Evolutionary conservation across 805 yeast genomes (phyloP).

Genomic region (Torulaspora delbrueckii): DNA sequence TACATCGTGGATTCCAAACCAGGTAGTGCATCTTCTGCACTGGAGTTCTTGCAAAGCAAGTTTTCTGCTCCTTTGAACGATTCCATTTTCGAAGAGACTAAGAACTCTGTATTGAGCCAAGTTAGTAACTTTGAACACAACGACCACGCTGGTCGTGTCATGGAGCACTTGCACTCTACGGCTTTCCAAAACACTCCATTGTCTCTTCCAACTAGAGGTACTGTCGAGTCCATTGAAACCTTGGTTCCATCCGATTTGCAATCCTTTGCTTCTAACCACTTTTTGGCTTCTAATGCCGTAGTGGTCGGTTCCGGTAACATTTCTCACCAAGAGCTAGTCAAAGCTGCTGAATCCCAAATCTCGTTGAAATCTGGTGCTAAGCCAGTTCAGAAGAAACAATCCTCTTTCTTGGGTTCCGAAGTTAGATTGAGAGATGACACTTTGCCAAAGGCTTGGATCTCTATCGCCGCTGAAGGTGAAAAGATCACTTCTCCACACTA

Average conservation of each 20-base stretch:
- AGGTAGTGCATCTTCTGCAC: conserved; percentile 49
- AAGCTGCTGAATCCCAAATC: conserved; percentile 50
- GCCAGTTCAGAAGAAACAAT: conserved; percentile 44
- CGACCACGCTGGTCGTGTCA: conserved; percentile 50
- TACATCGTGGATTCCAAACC: conserved; percentile 52
- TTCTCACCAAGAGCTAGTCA: conserved; percentile 63
- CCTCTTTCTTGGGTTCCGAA: conserved; percentile 78
- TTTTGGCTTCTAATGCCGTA: conserved; percentile 60
- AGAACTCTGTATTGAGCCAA: conserved; percentile 42
- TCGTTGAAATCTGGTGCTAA: conserved; percentile 46
- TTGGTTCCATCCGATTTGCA: conserved; percentile 56
- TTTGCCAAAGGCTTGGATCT: conserved; percentile 70
- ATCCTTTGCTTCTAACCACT: conserved; percentile 51
- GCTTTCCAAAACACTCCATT: conserved; percentile 85
- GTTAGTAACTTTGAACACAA: conserved; percentile 52
- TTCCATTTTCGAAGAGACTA: conserved; percentile 45
- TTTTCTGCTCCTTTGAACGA: conserved; percentile 39
- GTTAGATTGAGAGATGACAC: conserved; percentile 87
- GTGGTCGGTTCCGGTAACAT: conserved; percentile 67
- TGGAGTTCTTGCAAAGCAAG: conserved; percentile 45
- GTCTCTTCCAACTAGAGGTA: conserved; percentile 73
- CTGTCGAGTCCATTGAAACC: conserved; percentile 55
- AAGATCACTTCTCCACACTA: conserved; percentile 56
- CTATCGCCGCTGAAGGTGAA: conserved; percentile 74
- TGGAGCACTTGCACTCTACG: conserved; percentile 74